Evolutionary conservation across 2,329 filamentous ascomycete species (phyloP).

Genomic region (Botrytis aclada): DNA sequence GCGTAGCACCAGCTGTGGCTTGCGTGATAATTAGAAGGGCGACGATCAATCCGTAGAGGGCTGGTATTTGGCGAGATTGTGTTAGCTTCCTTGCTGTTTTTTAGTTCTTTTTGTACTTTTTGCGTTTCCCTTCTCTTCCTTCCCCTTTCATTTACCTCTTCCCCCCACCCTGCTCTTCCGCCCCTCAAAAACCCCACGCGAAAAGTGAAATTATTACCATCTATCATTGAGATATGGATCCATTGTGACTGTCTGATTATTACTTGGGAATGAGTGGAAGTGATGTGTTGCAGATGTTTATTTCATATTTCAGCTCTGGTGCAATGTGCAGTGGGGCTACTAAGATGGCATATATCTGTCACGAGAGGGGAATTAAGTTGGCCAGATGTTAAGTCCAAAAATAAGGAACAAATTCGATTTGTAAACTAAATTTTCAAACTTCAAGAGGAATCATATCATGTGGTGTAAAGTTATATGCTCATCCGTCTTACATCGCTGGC

Average conservation of each 20-base stretch:
- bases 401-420: background rate
- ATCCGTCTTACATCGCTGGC: background rate
- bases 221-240: background rate
- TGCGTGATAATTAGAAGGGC: background rate
- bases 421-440: background rate
- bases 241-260: background rate
- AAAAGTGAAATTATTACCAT: background rate
- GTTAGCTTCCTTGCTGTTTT: background rate
- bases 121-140: too few relatives aligned
- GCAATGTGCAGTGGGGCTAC: background rate
- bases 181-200: too few relatives aligned
- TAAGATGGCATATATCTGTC: background rate
- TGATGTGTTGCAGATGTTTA: background rate
- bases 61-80: background rate
- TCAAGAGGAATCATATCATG: background rate
- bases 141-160: too few relatives aligned
- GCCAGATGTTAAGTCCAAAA: background rate
- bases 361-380: background rate
- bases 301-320: background rate
- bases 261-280: background rate
- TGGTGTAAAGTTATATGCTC: background rate
- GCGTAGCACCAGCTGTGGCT: background rate
- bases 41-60: background rate
- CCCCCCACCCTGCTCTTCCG: too few relatives aligned
- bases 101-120: too few relatives aligned